These are phyloP conservation scores for Solanum peruvianum DNA, from an alignment of 257 asterid species.

Conservation along the genomic window DNA sequence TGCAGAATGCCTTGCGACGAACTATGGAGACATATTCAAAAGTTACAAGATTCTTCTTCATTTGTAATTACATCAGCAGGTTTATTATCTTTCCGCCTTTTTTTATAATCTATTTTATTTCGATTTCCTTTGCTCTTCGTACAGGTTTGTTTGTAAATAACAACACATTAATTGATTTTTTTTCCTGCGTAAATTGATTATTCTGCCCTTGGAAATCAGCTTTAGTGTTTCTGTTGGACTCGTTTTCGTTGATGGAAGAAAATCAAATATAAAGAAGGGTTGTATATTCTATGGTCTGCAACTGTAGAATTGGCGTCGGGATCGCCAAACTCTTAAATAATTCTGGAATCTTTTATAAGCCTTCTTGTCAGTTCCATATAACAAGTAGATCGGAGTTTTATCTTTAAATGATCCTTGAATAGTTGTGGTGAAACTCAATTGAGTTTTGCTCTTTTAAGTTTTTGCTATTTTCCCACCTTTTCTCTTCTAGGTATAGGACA, in stretches of 20 bases:
- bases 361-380: not conserved
- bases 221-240: not conserved
- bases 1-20: conserved; percentile 92
- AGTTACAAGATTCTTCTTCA: conserved; percentile 96
- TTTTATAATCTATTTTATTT: not conserved
- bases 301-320: not conserved
- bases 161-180: not conserved
- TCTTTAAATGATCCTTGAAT: not conserved
- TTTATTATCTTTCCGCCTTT: not conserved
- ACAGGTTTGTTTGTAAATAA: not conserved
- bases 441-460: not conserved
- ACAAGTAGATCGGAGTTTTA: not conserved
- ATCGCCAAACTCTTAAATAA: not conserved
- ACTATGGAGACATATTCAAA: conserved; percentile 95
- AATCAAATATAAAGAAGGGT: not conserved
- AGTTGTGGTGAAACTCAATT: not conserved
- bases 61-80: conserved; percentile 98
- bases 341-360: not conserved
- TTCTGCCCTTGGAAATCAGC: not conserved
- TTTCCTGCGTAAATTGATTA: not conserved
- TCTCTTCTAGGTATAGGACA: not conserved
- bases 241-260: not conserved
- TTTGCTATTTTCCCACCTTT: not conserved
- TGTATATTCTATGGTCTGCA: not conserved
- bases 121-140: not conserved